Evolutionary conservation across 1,139 yeast species (phyloP).

Genomic region (Suhomyces atakaporum): DNA sequence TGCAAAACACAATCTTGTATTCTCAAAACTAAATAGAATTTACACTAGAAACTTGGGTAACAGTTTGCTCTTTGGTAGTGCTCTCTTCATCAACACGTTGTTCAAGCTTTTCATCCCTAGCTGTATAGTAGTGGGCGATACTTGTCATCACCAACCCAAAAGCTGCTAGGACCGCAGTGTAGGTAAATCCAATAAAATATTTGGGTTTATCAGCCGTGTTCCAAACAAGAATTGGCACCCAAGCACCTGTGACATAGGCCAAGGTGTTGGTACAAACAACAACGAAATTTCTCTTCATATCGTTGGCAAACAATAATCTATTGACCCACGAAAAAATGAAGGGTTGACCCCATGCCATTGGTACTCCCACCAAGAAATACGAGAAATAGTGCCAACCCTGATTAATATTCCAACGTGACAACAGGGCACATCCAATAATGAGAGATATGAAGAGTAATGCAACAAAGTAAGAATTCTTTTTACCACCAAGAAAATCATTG

Average conservation of each 20-base stretch:
- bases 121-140: constrained; percentile 30
- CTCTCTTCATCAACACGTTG: neutral
- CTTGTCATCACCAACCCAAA: constrained; percentile 22
- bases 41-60: no score
- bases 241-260: constrained; percentile 27
- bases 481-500: constrained; percentile 48
- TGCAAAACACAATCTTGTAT: no score
- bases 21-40: neutral
- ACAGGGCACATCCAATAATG: constrained; percentile 42
- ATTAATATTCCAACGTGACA: constrained; percentile 51
- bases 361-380: constrained; percentile 50
- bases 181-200: constrained; percentile 24
- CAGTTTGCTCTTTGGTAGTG: no score
- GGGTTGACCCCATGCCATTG: constrained; percentile 37
- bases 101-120: constrained; percentile 29
- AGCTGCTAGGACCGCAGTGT: constrained; percentile 22
- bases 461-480: constrained; percentile 38
- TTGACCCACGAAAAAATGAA: constrained; percentile 27
- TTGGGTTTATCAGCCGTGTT: constrained; percentile 36
- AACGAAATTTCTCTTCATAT: constrained; percentile 25
- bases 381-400: constrained; percentile 49
- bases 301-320: constrained; percentile 20
- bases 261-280: constrained; percentile 25
- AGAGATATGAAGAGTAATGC: constrained; percentile 35
- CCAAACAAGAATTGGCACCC: constrained; percentile 30